Evolutionary conservation across 2,329 filamentous ascomycete species (phyloP).

Genomic region (Leptoxyphium fumago): DNA sequence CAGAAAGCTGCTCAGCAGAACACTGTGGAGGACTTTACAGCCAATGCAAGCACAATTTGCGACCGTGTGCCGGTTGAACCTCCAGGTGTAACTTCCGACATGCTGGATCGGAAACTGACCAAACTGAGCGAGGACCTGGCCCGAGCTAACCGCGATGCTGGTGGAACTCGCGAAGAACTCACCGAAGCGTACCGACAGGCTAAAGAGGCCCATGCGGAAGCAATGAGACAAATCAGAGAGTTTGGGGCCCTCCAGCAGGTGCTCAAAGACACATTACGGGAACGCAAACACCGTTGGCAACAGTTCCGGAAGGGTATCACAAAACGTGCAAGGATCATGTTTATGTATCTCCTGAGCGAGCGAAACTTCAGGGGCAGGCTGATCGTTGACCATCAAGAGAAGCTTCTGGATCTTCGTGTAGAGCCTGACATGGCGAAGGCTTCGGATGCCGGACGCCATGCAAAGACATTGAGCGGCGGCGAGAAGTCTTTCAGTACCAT

Average conservation of each 20-base stretch:
- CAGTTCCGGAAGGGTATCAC: conserved; percentile 76
- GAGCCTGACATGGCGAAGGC: conserved; percentile 56
- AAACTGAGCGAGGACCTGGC: conserved; percentile 17
- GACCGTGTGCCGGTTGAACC: conserved; percentile 13
- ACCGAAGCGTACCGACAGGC: conserved; percentile 14
- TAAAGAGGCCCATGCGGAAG: conserved; percentile 11
- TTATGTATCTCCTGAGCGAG: conserved; percentile 77
- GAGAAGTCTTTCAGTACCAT: conserved; percentile 98
- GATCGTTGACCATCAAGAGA: conserved; percentile 59
- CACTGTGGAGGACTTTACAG: conserved; percentile 13
- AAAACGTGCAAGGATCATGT: conserved; percentile 69
- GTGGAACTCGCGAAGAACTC: conserved; percentile 19
- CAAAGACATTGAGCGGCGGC: conserved; percentile 85
- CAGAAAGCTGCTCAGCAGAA: conserved; percentile 16
- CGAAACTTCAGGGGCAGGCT: conserved; percentile 76
- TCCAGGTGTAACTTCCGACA: conserved; percentile 17
- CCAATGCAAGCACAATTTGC: conserved; percentile 10
- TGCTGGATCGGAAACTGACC: conserved; percentile 18
- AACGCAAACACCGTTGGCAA: conserved; percentile 62
- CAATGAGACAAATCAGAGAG: conserved; percentile 8
- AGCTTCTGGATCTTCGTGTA: conserved; percentile 59
- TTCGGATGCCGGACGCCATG: conserved; percentile 58
- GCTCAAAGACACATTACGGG: conserved; percentile 45
- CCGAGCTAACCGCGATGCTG: conserved; percentile 14
- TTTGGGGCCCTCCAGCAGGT: conserved; percentile 22